These are phyloP conservation scores for Myriosclerotinia scirpicola DNA, from an alignment of 2,329 filamentous ascomycete genomes.

Conservation along the genomic window DNA sequence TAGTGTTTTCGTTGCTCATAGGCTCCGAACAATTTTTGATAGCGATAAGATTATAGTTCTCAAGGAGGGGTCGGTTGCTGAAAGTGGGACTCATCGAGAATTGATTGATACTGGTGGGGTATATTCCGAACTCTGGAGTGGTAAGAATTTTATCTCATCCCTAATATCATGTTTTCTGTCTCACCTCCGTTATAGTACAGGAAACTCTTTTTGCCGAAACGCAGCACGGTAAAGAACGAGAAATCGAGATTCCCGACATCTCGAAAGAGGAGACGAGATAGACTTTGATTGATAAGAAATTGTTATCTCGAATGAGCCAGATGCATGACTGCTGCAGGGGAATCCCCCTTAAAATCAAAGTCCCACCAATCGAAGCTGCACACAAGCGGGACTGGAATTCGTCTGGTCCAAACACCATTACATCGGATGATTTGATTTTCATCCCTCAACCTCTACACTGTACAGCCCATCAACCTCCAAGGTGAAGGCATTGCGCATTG, in stretches of 20 bases:
- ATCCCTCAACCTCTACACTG: conserved; percentile 4
- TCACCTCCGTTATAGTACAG: conserved; percentile 50
- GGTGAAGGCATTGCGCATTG: conserved; percentile 4
- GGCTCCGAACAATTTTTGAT: conserved; percentile 90
- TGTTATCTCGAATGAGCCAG: conserved; percentile 6
- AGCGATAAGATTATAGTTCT: conserved; percentile 91
- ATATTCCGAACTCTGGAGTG: conserved; percentile 89
- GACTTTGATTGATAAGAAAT: conserved; percentile 16
- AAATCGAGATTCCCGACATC: conserved; percentile 33
- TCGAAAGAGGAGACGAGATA: conserved; percentile 17
- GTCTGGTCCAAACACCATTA: neutral
- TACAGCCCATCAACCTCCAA: conserved; percentile 3
- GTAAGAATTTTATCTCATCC: conserved; percentile 49
- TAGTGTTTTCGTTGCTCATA: conserved; percentile 92
- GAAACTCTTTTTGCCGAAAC: conserved; percentile 56
- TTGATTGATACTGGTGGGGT: conserved; percentile 76
- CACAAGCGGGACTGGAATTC: neutral
- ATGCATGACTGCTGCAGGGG: conserved; percentile 17
- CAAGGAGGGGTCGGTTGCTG: conserved; percentile 78
- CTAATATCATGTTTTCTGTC: conserved; percentile 16
- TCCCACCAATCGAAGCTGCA: conserved; percentile 9
- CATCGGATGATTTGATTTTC: neutral
- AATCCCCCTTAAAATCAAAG: conserved; percentile 1
- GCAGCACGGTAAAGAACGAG: conserved; percentile 46
- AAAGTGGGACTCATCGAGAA: conserved; percentile 83